phyloP scores from a whole-genome alignment of 2,329 filamentous ascomycete genomes.

The Penicillium sp. region DNA sequence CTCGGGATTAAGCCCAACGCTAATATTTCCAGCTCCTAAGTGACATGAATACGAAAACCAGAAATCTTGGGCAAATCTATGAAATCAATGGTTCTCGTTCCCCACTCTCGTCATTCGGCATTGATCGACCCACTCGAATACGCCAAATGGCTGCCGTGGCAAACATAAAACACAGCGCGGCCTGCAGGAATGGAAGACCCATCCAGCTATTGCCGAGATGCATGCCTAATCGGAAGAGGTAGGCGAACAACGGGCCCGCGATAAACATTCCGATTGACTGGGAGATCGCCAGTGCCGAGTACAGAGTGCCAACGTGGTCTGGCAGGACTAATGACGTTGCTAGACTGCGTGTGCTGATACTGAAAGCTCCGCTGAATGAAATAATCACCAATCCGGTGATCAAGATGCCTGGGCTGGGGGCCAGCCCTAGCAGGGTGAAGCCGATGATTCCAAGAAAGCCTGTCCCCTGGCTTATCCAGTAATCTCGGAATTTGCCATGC shows the following conservation, averaged over 20 bases:
- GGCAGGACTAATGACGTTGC: slow-evolving; percentile 27
- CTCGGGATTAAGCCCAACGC: not conserved
- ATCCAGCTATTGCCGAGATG: slow-evolving; percentile 27
- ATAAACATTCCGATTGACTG: slow-evolving; percentile 22
- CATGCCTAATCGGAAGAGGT: slow-evolving; percentile 27
- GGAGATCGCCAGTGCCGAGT: slow-evolving; percentile 27
- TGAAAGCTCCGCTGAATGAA: slow-evolving; percentile 28
- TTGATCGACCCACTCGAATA: slow-evolving; percentile 7
- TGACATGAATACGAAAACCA: not conserved
- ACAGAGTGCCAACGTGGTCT: slow-evolving; percentile 30
- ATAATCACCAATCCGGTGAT: slow-evolving; percentile 24
- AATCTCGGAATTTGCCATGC: slow-evolving; percentile 22
- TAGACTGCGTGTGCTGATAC: slow-evolving; percentile 24
- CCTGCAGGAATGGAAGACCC: slow-evolving; percentile 30
- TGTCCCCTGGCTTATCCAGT: slow-evolving; percentile 21
- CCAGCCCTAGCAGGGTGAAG: slow-evolving; percentile 17
- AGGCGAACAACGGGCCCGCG: slow-evolving; percentile 29
- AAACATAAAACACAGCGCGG: slow-evolving; percentile 18
- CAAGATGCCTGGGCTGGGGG: slow-evolving; percentile 16
- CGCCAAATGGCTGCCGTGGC: slow-evolving; percentile 15
- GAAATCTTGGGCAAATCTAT: not conserved
- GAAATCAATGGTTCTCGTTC: slow-evolving; percentile 13
- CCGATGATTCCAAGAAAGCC: slow-evolving; percentile 23
- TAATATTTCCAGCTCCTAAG: not conserved
- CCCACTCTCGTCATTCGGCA: not conserved